phyloP scores from a whole-genome alignment of 176 grass and related monocot species.

The Eragrostis nindensis region DNA sequence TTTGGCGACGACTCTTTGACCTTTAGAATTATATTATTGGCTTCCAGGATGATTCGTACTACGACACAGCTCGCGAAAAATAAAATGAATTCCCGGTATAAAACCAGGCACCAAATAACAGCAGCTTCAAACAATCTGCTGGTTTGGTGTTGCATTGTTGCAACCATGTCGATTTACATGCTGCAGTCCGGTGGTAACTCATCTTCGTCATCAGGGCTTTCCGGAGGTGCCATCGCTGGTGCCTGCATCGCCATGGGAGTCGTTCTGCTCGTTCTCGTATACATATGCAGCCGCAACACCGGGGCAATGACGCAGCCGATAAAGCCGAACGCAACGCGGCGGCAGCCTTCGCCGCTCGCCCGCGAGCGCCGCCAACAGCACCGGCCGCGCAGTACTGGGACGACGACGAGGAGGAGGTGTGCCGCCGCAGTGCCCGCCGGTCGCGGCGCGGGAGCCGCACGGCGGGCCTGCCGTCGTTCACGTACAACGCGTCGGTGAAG shows the following conservation, averaged over 20 bases:
- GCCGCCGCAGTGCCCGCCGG: background rate
- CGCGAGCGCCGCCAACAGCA: background rate
- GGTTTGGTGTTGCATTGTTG: background rate
- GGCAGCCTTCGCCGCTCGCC: background rate
- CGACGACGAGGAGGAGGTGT: background rate
- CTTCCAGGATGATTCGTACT: background rate
- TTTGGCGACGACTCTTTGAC: conserved; percentile 8
- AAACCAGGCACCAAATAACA: background rate
- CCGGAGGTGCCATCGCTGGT: background rate
- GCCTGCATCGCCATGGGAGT: background rate
- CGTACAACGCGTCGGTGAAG: conserved; percentile 27
- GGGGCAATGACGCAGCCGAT: background rate
- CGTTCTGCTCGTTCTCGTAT: background rate
- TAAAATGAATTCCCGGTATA: background rate
- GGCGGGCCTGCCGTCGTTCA: conserved; percentile 34
- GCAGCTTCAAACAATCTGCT: background rate
- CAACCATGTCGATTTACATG: background rate
- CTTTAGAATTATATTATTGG: background rate
- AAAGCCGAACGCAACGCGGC: background rate
- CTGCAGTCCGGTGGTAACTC: too few species aligned
- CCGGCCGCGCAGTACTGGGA: background rate
- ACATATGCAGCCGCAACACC: conserved; percentile 8
- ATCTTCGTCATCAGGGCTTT: background rate
- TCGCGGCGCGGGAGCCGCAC: background rate
- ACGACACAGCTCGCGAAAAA: background rate